These are phyloP conservation scores for Ceriops decandra DNA, from an alignment of 345 rosid species.

Conservation along the genomic window DNA sequence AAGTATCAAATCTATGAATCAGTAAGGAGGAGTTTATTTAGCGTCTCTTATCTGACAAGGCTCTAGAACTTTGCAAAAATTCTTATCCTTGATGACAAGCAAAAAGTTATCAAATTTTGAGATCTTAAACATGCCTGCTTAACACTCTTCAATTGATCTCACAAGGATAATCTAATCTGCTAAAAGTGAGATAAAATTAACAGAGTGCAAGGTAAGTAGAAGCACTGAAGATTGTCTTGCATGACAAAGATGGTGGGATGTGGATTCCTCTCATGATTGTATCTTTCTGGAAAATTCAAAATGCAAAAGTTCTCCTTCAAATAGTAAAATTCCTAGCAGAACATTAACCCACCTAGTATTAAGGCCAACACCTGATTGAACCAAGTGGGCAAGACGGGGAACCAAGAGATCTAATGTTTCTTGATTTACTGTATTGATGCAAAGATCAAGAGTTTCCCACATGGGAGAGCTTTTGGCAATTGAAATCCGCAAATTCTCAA, in stretches of 20 bases:
- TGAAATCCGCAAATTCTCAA: conserved; percentile 87
- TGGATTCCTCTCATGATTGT: not conserved
- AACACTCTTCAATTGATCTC: not conserved
- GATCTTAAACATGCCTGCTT: too few species aligned
- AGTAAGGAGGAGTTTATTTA: conserved; percentile 4
- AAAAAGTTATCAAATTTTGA: too few species aligned
- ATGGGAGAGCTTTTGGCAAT: conserved; percentile 94
- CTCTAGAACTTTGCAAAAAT: not conserved
- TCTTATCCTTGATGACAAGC: too few species aligned
- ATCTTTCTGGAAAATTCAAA: not conserved
- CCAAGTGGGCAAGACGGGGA: conserved; percentile 81
- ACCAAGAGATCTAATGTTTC: conserved; percentile 73
- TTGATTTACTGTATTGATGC: conserved; percentile 69
- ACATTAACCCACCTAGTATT: conserved; percentile 71
- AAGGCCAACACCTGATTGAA: conserved; percentile 89
- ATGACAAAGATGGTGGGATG: not conserved
- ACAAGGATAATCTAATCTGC: not conserved
- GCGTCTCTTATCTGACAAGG: not conserved
- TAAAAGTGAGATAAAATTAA: not conserved
- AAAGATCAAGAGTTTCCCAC: conserved; percentile 99
- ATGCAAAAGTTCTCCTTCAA: not conserved
- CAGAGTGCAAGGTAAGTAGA: not conserved
- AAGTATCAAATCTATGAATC: not conserved
- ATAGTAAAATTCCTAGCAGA: conserved; percentile 5
- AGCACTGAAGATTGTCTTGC: not conserved